Evolutionary conservation across 257 asterid species (phyloP).

Genomic region (Ocimum tenuiflorum): DNA sequence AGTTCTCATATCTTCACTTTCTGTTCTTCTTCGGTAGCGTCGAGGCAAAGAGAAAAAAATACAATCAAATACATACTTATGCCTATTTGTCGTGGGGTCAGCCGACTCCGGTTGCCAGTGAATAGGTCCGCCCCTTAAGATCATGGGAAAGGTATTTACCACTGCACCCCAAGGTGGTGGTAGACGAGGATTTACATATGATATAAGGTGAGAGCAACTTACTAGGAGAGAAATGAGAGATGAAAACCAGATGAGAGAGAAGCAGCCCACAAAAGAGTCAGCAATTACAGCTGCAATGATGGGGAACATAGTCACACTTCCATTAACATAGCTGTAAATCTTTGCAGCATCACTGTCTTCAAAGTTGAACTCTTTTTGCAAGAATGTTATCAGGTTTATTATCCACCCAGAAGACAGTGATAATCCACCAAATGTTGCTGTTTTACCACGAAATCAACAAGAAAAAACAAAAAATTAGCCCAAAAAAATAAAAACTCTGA

Average conservation of each 20-base stretch:
- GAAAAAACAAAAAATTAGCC: not conserved
- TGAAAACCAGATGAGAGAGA: conserved; percentile 68
- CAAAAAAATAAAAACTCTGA: too few species aligned
- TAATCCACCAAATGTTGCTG: conserved; percentile 58
- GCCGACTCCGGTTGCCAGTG: too few species aligned
- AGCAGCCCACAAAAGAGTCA: conserved; percentile 59
- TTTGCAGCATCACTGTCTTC: conserved; percentile 64
- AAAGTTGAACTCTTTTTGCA: conserved; percentile 62
- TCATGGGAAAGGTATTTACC: too few species aligned
- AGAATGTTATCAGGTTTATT: conserved; percentile 54
- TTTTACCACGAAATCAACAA: not conserved
- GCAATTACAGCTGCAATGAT: conserved; percentile 63
- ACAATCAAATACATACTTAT: too few species aligned
- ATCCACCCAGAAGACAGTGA: conserved; percentile 57
- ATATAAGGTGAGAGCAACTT: too few species aligned
- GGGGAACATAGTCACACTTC: conserved; percentile 60
- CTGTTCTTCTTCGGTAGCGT: too few species aligned
- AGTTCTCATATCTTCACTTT: too few species aligned
- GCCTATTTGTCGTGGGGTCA: too few species aligned
- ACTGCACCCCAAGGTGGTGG: too few species aligned
- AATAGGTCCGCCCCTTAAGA: too few species aligned
- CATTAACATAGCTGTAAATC: conserved; percentile 52
- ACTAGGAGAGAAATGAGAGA: conserved; percentile 22
- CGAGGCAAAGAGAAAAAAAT: too few species aligned
- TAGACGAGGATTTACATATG: too few species aligned